phyloP scores from a whole-genome alignment of 202 grass and related monocot species.

The Brachypodium distachyon region DNA sequence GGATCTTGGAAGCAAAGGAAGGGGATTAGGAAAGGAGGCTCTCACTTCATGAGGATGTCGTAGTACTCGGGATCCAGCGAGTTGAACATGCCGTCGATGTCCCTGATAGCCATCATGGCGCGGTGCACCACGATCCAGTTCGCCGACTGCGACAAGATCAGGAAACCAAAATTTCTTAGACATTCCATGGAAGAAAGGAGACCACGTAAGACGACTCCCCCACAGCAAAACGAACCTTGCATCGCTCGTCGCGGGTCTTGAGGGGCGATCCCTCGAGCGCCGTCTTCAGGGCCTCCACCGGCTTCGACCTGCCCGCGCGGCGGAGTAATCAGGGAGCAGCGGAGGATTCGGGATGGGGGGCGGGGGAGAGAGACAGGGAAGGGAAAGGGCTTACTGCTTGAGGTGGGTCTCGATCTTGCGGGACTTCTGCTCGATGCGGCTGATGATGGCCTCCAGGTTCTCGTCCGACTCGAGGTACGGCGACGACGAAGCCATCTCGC shows the following conservation, averaged over 20 bases:
- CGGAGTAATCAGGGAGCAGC: neutral
- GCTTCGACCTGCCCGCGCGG: constrained; percentile 57
- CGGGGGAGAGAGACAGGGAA: neutral
- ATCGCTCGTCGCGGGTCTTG: constrained; percentile 94
- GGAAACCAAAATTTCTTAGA: neutral
- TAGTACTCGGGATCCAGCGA: constrained; percentile 92
- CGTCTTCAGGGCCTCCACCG: constrained; percentile 88
- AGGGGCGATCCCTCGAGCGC: constrained; percentile 83
- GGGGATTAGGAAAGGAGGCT: neutral
- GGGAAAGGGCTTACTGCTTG: constrained; percentile 61
- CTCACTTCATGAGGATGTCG: constrained; percentile 99
- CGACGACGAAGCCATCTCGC: constrained; percentile 44
- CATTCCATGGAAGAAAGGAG: neutral
- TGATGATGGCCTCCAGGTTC: constrained; percentile 89
- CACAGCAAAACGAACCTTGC: constrained; percentile 50
- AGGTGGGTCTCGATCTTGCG: constrained; percentile 96
- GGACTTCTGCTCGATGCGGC: constrained; percentile 91
- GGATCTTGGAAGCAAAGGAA: neutral
- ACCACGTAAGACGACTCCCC: neutral
- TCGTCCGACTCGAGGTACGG: constrained; percentile 56
- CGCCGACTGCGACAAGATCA: constrained; percentile 47
- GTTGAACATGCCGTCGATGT: constrained; percentile 83
- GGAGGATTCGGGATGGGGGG: too few relatives aligned
- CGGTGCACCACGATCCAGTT: constrained; percentile 99
- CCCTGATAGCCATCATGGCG: constrained; percentile 95